phyloP scores from a whole-genome alignment of 768 basidiomycete species.

The Tylopilus vinaceipallidus region DNA sequence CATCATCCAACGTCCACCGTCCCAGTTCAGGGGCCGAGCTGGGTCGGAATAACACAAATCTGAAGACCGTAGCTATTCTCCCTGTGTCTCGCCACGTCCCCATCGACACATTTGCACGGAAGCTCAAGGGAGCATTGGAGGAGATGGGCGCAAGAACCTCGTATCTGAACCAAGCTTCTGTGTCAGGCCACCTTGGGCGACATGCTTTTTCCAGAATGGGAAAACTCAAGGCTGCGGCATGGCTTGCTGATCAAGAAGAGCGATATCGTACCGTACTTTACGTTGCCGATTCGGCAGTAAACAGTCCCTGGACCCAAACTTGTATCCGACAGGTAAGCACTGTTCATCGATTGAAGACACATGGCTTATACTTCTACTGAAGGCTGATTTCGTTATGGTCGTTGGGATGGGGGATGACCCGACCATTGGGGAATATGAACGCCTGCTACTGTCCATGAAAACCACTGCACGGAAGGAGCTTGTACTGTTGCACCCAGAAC shows the following conservation, averaged over 20 bases:
- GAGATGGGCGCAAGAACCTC: constrained; percentile 91
- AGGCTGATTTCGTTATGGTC: constrained; percentile 93
- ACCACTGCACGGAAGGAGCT: constrained; percentile 98
- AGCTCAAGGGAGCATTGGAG: constrained; percentile 84
- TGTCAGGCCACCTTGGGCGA: constrained; percentile 87
- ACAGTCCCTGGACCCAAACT: constrained; percentile 96
- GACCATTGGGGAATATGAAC: constrained; percentile 89
- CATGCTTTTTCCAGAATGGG: constrained; percentile 97
- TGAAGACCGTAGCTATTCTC: constrained; percentile 92
- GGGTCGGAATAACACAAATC: constrained; percentile 77
- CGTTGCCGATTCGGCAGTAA: constrained; percentile 93
- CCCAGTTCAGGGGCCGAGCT: constrained; percentile 56
- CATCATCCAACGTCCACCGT: constrained; percentile 49
- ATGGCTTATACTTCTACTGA: constrained; percentile 11
- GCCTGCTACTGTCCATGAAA: constrained; percentile 90
- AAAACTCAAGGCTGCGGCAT: constrained; percentile 87
- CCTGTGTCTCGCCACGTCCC: constrained; percentile 88
- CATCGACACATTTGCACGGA: constrained; percentile 84
- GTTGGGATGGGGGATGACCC: constrained; percentile 94
- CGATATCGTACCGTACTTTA: constrained; percentile 92
- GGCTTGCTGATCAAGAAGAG: constrained; percentile 96
- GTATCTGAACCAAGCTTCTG: constrained; percentile 90
- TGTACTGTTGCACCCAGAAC: constrained; percentile 88
- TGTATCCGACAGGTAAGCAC: constrained; percentile 84
- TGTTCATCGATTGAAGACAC: neutral